A percentile compares a stretch with the other conserved stretches of the same genome.
Evolutionary conservation across 2,329 filamentous ascomycete genomes (phyloP).

Genomic region (Dryadomyces sulphureus): DNA sequence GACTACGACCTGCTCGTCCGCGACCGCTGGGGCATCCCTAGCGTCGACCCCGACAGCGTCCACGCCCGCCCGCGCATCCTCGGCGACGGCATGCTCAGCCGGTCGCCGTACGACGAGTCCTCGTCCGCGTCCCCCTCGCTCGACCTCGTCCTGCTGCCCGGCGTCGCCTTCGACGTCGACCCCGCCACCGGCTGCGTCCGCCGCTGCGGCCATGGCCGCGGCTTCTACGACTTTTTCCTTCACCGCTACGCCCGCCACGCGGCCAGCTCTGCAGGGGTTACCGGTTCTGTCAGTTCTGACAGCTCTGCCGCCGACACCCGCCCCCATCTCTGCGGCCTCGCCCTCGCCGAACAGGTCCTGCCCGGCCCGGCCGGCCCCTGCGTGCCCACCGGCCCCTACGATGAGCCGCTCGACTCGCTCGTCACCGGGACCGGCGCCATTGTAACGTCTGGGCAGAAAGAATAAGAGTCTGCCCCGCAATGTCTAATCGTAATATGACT

Average conservation of each 20-base stretch:
- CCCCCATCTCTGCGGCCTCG: slow-evolving; percentile 56
- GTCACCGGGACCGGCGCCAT: slow-evolving; percentile 50
- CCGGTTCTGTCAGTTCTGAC: background rate
- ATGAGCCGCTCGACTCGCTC: slow-evolving; percentile 68
- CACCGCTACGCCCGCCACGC: slow-evolving; percentile 40
- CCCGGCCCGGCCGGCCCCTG: slow-evolving; percentile 33
- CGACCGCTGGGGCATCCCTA: slow-evolving; percentile 94
- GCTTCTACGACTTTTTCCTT: slow-evolving; percentile 93
- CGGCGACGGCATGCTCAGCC: slow-evolving; percentile 29
- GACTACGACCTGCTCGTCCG: slow-evolving; percentile 66
- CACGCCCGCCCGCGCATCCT: slow-evolving; percentile 56
- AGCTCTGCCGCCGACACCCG: slow-evolving; percentile 10
- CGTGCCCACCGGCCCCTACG: slow-evolving; percentile 61
- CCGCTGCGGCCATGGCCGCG: slow-evolving; percentile 83
- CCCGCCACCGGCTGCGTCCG: slow-evolving; percentile 39
- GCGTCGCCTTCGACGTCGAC: slow-evolving; percentile 73
- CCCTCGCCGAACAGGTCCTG: slow-evolving; percentile 75
- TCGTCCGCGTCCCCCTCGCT: slow-evolving; percentile 34
- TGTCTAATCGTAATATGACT: background rate
- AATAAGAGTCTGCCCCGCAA: background rate
- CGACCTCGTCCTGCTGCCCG: slow-evolving; percentile 82
- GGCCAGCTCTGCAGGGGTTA: background rate
- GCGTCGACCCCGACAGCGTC: slow-evolving; percentile 52
- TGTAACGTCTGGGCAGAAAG: background rate
- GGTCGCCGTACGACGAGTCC: background rate